Evolutionary conservation across 257 asterid genomes (phyloP).

Genomic region (Capsicum chinense): DNA sequence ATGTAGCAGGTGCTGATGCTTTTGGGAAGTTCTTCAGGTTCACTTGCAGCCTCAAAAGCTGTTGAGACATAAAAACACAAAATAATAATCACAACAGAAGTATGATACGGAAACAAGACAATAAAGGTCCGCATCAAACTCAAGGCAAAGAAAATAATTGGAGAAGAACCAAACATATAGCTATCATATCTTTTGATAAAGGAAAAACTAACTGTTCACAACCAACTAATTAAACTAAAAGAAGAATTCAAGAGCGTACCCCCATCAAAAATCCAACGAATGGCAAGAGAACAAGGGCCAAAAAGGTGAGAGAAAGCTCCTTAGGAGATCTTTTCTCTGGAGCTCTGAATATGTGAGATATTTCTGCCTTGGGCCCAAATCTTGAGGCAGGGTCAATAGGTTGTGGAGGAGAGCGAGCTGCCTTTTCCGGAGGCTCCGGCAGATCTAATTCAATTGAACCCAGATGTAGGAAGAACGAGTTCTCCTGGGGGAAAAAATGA

Average conservation of each 20-base stretch:
- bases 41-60: constrained; percentile 75
- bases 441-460: constrained; percentile 87
- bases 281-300: constrained; percentile 80
- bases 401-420: constrained; percentile 86
- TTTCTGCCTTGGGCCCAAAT: constrained; percentile 94
- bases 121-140: neutral
- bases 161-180: neutral
- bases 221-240: neutral
- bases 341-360: constrained; percentile 79
- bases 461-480: constrained; percentile 78
- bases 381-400: constrained; percentile 69
- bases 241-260: constrained; percentile 49
- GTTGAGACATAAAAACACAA: constrained; percentile 36
- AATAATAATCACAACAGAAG: constrained; percentile 18
- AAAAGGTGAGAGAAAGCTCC: constrained; percentile 79
- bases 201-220: neutral
- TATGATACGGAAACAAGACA: neutral
- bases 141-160: neutral
- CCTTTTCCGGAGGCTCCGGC: constrained; percentile 94
- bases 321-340: constrained; percentile 88
- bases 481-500: constrained; percentile 65
- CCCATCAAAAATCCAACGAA: constrained; percentile 84
- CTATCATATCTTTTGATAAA: neutral
- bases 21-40: constrained; percentile 84
- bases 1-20: constrained; percentile 62